Base-by-base conservation (phyloP, 306 rosid genomes). In the Cucumis cinereus region DNA sequence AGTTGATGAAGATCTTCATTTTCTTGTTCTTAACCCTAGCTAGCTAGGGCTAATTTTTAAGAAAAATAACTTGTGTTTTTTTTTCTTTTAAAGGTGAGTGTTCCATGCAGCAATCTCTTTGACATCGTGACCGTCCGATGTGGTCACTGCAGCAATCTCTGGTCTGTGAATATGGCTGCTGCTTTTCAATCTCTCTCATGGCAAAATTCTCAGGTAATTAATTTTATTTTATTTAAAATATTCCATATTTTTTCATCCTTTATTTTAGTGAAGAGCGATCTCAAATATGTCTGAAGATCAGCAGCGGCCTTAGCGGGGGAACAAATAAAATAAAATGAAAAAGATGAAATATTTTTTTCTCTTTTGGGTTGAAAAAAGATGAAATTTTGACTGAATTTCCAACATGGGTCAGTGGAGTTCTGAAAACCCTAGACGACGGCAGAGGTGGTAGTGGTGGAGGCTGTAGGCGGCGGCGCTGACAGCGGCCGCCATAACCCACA, bases 91-190 rank as follows among this genome's bases (percentile, higher is more conserved):
- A 88, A 95, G 99, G 99, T 95, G 88, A 95, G 99, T 79, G 99
- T 95, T 90, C 99, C 99, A 92, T 95, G 96, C 98, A 90, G 87
- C 77, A 90, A 85, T 84, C 81, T 95, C 38, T 83, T 89, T 70
- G 99, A 95, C 90, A 92, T 90, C 12, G 99, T 95, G 86, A 95
- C 99, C 66, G 98, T 95, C 78, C 92, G 99, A 87, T 95, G 99
- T 75, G 99, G 99, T 23, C 99, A 92, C 91, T 95, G 99, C 89
- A 89, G 91, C 79, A 95, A 95, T 85, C 91, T 95, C n/a, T 95
- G 97, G 99, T 90, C 99, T 66, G 98, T 95, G 80, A 95, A 95
- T 78, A 95, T 95, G 99, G 98, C 98, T 55, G 98, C 98, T 6
- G 97, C 99, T 64, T 88, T 92, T 80, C 98, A 92, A 82, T 86